phyloP scores from a whole-genome alignment of 2,329 filamentous ascomycete species.

The Hymenoscyphus repandus region DNA sequence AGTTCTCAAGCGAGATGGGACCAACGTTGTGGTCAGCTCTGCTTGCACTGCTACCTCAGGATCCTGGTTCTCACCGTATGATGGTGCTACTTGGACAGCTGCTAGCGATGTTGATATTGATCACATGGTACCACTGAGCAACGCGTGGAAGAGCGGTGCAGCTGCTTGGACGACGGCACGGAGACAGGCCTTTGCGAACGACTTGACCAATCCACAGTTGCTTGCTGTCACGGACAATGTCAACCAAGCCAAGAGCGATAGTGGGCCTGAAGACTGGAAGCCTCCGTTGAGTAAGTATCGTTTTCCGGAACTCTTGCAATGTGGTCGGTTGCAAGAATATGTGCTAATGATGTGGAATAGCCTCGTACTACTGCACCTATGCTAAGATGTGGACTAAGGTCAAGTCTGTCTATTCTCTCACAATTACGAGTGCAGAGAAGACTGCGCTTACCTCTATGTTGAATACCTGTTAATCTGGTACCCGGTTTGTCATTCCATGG shows the following conservation, averaged over 20 bases:
- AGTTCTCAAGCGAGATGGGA: conserved; percentile 70
- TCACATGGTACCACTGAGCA: conserved; percentile 75
- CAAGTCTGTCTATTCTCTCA: conserved; percentile 66
- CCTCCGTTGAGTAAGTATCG: conserved; percentile 51
- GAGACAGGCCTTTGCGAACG: conserved; percentile 70
- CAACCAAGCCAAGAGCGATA: conserved; percentile 70
- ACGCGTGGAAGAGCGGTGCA: conserved; percentile 78
- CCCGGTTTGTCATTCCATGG: too few species aligned
- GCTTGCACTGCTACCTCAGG: conserved; percentile 62
- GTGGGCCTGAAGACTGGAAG: conserved; percentile 71
- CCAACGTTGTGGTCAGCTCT: conserved; percentile 50
- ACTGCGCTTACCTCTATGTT: conserved; percentile 60
- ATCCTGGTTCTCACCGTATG: conserved; percentile 67
- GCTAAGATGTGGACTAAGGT: conserved; percentile 70
- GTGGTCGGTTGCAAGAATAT: background rate
- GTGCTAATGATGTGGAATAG: conserved; percentile 22
- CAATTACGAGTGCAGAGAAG: conserved; percentile 69
- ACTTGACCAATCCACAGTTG: conserved; percentile 69
- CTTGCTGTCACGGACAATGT: conserved; percentile 74
- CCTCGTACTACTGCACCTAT: conserved; percentile 71
- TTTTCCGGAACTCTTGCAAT: background rate
- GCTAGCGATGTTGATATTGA: conserved; percentile 75
- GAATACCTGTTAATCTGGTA: conserved; percentile 48
- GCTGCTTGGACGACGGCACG: conserved; percentile 63
- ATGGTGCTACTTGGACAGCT: conserved; percentile 64